Evolutionary conservation across 2,329 filamentous ascomycete species (phyloP), one percentile per base, ranked within the genome.

Genomic region (Cryphonectria japonica): DNA sequence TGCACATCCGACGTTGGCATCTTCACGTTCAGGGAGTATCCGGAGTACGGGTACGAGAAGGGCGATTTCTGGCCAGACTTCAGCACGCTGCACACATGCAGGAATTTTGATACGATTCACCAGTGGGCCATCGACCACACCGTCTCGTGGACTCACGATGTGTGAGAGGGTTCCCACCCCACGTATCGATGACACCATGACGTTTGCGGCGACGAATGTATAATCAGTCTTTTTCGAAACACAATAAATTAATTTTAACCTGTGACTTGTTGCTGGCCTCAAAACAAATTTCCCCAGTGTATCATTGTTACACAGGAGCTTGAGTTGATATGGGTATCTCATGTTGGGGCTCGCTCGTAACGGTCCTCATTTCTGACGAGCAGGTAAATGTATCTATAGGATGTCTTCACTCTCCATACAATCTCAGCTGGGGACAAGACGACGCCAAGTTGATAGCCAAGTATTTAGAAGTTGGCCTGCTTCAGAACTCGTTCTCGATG

Each of bases 21-120:
- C 37, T 87, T 87, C 73, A 85, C 86, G 1, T 87, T 88, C 77
- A 82, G 85, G 71, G 78, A 80, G 72, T 85, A 81, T 68, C 84
- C 84, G 0, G 84, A 85, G 66, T 68, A 82, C 79, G 66, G 82
- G 78, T 75, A 77, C 29, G 73, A 75, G 32, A 81, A 81, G 43
- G 80, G 83, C 71, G 82, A 85, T 61, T 84, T 85, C 71, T 88
- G 86, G 86, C 86, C 86, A 2, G 83, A 88, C 76, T 86, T 87
- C 63, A 85, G 84, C 76, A 85, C 85, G 3, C 79, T 82, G 46
- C 86, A 88, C 73, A 85, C 83, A 9, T 88, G 86, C 76, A 79
- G 86, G 46, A 86, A 88, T 74, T 88, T 87, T 70, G 82, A 87
- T 69, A 81, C 78, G 34, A 82, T 88, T 70, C 79, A 82, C 52